Base-by-base conservation (phyloP, 2,329 filamentous ascomycete species). In the Cladophialophora chaetospira region DNA sequence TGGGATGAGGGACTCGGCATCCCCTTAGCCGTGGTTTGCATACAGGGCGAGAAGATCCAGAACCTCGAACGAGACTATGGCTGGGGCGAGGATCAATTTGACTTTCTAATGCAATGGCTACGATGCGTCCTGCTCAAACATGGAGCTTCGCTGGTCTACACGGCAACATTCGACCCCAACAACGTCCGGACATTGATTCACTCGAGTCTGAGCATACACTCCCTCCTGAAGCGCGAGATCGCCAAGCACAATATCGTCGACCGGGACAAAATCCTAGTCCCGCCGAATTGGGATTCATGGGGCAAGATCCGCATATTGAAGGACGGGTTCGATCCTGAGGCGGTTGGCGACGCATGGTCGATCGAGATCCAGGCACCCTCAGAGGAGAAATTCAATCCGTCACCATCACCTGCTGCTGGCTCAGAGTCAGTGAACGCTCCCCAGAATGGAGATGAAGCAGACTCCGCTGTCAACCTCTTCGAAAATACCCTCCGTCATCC, bases 271-370 rank as follows among this genome's bases (percentile, higher is more conserved):
- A 92, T 99, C 53, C 81, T 97, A 4, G 89, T 99, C 0, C 93
- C 93, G 1, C 88, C 92, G 13, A 97, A 97, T 71, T 99, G 94
- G 94, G 94, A 99, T 73, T 97, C 92, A 0, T 97, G 91, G 89
- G 92, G 91, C 58, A 99, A 97, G 75, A 97, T 99, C 58, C 83
- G 93, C 38, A 91, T 97, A 42, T 79, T 97, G 25, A 85, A 91
- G 52, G 94, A 96, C 69, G 89, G 87, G 0, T 97, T 97, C 67
- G 91, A 97, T 64, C 89, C 95, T 19, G 94, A 99, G 76, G 82
- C 83, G 11, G 81, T 96, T 40, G 94, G 90, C 66, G 82, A 86
- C 57, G 89, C 87, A 47, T 99, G 94, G 94, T 87, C 88, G 1
- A 82, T 89, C 54, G 91, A 96, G 63, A 88, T 94, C 48, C 86